Base-by-base conservation (phyloP, 129 eudicot genomes). In the Artemisia annua region DNA sequence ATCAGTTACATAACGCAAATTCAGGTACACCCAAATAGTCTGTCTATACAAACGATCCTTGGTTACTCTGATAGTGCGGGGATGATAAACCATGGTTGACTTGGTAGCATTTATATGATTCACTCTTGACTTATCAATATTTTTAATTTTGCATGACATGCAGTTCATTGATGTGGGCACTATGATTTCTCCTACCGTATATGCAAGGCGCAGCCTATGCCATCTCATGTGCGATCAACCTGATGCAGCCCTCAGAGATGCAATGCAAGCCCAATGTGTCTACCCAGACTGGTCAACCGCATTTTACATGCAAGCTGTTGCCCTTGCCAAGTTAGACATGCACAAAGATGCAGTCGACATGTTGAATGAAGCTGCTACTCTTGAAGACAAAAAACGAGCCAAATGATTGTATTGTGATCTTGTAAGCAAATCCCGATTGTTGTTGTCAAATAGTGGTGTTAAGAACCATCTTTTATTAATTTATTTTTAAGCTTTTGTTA, bases 221-320 rank as follows among this genome's bases (percentile, higher is more conserved):
- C 84, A 93, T 75, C 96, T 93, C 57, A 85, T 93, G 87, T 85
- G 89, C 35, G 97, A 93, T 69, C 96, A 93, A 74, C 85, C 92
- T 0, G 98, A 89, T 70, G 97, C 96, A 4, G 98, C 98, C 44
- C 93, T 91, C 18, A 74, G 98, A 48, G 98, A 93, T 22, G 98
- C 95, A 5, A 93, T 93, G 98, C 98, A 93, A 84, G 96, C 98
- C 14, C 98, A 93, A 60, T 89, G 96, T 39, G 87, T 93, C n/a
- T 85, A 87, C 70, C 95, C 96, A 3, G 98, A 93, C 15, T 93
- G 98, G 98, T 81, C 98, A 16, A 93, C 97, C 1, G 97, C 98
- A 51, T 93, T 93, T 64, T 93, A 93, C 75, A 87, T 93, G 98
- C 98, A 93, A 70, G 89, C 96, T 11, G 98, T 89, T 32, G 98